Base-by-base conservation (phyloP, 176 grass and related monocot species). In the Tillandsia fasciculata region DNA sequence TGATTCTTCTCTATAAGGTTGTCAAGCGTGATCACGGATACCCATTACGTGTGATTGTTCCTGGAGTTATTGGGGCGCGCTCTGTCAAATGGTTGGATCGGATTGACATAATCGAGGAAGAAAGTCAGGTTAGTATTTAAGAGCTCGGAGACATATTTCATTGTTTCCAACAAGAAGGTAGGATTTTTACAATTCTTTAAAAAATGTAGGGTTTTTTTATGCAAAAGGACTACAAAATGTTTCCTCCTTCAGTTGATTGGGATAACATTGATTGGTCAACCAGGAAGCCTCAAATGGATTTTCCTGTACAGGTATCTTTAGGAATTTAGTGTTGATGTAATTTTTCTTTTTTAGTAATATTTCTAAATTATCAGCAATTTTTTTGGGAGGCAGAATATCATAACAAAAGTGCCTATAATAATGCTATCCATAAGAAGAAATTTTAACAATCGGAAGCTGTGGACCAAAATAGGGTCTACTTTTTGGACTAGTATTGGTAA, bases 171-270 rank as follows among this genome's bases (percentile, higher is more conserved):
- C n/a, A 14, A 59, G n/a, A 59, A 22, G 20, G n/a, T 59, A 59
- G 20, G 29, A 48, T 22, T 53, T 65, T 2, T 54, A 65, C 50
- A 70, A 2, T 57, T 49, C 53, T 52, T 64, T 63, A 50, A 67
- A 51, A 15, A 24, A 26, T 77, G 23, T 33, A 85, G 83, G 83
- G 83, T 11, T 85, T 80, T 69, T 85, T 85, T 54, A 85, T 85
- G 83, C 77, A 79, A 54, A 85, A 85, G 65, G 83, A 85, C 64
- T 85, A 85, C 68, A 85, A 85, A 67, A 85, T 81, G 83, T 85
- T 85, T 54, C 73, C 83, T 48, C 83, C 83, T 66, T 76, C 83
- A 64, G 73, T 85, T 20, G 64, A 80, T 70, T 85, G 83, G 83
- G 83, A 85, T 73, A 85, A 85, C 77, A 85, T 85, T 59, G 48